Evolutionary conservation across 2,329 filamentous ascomycete species (phyloP), one percentile per base, ranked within the genome.

Genomic region (Trichoderma semiorbis): DNA sequence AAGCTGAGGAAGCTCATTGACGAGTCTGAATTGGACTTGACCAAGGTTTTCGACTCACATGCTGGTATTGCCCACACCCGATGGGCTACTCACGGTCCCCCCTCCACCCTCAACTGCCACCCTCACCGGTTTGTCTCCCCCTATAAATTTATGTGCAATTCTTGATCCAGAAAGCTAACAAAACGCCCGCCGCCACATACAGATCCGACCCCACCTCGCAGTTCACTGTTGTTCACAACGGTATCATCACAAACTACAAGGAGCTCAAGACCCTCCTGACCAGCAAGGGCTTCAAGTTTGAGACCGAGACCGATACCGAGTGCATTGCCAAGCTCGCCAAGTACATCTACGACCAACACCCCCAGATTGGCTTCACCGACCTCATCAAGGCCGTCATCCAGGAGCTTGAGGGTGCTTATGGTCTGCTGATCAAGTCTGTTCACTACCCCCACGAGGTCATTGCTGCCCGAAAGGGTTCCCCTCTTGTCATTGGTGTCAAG

Each of bases 241-340:
- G 96, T 81, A 99, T 99, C 88, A 99, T 99, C 85, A 99, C 96
- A 87, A 99, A 99, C 90, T 99, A 99, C 90, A 99, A 99, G 89
- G 96, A 99, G 86, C 87, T 99, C 79, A 97, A 95, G 90, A 93
- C 92, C 74, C 91, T 99, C 75, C 89, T 99, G 77, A 89, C 92
- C 85, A 89, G 88, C 87, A 99, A 98, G 89, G 96, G 96, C 81
- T 97, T 97, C 91, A 92, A 91, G 80, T 99, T 99, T 82, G 96
- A 99, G 91, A 99, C 96, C 67, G 95, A 99, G 85, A 99, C 96
- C 76, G 96, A 99, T 81, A 99, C 96, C 68, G 96, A 99, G 86
- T 98, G 95, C 84, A 99, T 99, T 84, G 96, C 96, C 77, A 99
- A 98, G 88, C 91, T 99, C 77, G 93, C 95, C 83, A 98, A 98